Conservation (phyloP, 495 filamentous ascomycete species). For the Xylaria acuta region DNA sequence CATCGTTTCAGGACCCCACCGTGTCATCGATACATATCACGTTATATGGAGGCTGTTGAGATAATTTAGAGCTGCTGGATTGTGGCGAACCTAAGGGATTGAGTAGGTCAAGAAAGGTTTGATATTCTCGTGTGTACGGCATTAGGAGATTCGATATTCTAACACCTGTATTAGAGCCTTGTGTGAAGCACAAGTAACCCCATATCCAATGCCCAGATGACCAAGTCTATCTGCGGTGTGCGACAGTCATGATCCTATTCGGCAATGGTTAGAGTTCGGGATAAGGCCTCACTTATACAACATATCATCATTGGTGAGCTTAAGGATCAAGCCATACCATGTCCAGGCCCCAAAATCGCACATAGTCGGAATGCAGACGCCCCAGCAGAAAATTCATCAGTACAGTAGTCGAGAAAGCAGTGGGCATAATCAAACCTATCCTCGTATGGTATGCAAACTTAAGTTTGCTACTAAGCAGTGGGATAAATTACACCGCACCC, state of each 20-base stretch:
- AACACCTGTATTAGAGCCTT: background rate
- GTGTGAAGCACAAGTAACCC: background rate
- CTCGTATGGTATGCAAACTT: background rate
- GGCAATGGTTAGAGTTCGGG: background rate
- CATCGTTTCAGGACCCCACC: background rate
- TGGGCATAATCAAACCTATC: background rate
- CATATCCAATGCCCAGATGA: background rate
- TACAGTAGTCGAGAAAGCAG: background rate
- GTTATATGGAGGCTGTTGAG: background rate
- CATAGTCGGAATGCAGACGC: background rate
- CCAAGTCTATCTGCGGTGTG: background rate
- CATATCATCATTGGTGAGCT: background rate
- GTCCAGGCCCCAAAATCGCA: background rate
- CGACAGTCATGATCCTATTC: background rate
- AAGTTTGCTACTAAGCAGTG: background rate
- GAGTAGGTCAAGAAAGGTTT: background rate
- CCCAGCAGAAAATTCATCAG: background rate
- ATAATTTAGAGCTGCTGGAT: background rate
- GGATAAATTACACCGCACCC: background rate
- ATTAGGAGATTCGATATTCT: slow-evolving; percentile 9
- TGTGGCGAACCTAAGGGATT: background rate
- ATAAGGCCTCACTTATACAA: background rate
- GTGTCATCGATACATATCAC: too few relatives aligned
- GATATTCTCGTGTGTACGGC: background rate
- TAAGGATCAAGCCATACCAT: background rate